Base-by-base conservation (phyloP, 495 filamentous ascomycete genomes). In the Sordaria brevicollis region DNA sequence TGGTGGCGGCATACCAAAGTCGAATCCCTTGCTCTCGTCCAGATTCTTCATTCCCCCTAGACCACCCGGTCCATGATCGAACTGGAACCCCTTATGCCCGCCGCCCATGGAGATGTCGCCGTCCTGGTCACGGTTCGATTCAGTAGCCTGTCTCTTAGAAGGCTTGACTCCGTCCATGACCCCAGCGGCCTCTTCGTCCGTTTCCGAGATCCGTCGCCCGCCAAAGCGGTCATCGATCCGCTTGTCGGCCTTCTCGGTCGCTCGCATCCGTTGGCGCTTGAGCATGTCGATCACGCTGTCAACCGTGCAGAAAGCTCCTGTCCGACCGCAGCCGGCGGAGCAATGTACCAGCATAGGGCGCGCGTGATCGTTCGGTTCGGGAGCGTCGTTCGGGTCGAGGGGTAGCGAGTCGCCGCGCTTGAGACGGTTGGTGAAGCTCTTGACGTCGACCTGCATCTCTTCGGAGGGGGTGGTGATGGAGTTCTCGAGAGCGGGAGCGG, bases 231-330 rank as follows among this genome's bases (percentile, higher is more conserved):
- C 73, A 13, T 77, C 73, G 19, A 73, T 75, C 25, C 76, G 73
- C n/a, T 70, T 79, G 65, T 75, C 75, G 8, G 75, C 74, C 71
- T 78, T 71, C 65, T 76, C 79, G 4, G 69, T 66, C 6, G 71
- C 66, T 13, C 70, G 76, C 67, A 81, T 72, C 36, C 88, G 86
- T 76, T 97, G 93, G 36, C 90, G 87, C 81, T 94, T 95, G 41
- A 99, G 79, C 89, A 96, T 95, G 77, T 94, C 92, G 66, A 98
- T 87, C 13, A 97, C 96, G 66, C 89, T 93, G 76, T 98, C 95
- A 34, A 98, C 92, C 0, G 95, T 96, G 78, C 95, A 99, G 71
- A 99, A 99, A 0, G 96, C 92, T 4, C 95, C 95, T 0, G 95
- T 99, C 5, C 95, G 89, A 4, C 95, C 95, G 80, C 95, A 99